Evolutionary conservation across 2,329 filamentous ascomycete species (phyloP).

Genomic region (Phyllosticta paracitricarpa): DNA sequence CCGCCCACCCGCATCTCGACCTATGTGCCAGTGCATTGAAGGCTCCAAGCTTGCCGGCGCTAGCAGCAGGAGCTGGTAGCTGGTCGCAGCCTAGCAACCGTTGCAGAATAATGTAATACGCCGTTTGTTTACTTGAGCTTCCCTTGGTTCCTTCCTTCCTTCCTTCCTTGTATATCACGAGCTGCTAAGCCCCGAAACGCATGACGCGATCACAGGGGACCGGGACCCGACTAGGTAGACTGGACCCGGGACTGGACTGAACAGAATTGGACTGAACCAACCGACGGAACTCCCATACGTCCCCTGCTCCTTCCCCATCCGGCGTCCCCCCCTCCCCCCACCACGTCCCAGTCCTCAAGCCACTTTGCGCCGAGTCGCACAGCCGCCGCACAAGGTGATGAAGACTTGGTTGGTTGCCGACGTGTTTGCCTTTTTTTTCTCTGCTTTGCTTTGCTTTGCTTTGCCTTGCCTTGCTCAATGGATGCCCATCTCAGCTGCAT

Average conservation of each 20-base stretch:
- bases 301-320: neutral
- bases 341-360: neutral
- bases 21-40: neutral
- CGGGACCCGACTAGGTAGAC: too few species aligned
- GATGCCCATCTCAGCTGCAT: neutral
- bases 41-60: neutral
- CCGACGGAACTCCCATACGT: neutral
- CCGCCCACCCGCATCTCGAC: neutral
- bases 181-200: neutral
- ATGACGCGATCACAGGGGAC: neutral
- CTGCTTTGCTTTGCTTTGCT: neutral
- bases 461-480: neutral
- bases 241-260: too few species aligned
- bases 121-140: neutral
- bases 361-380: neutral
- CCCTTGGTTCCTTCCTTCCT: too few species aligned
- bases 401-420: neutral
- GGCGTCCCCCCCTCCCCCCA: neutral
- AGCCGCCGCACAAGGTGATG: neutral
- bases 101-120: neutral
- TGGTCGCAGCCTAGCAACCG: neutral
- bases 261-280: too few species aligned
- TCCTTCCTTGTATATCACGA: neutral
- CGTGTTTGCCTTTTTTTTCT: conserved; percentile 1
- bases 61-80: neutral